phyloP scores from a whole-genome alignment of 2,329 filamentous ascomycete genomes.

The Diaporthe sp. region DNA sequence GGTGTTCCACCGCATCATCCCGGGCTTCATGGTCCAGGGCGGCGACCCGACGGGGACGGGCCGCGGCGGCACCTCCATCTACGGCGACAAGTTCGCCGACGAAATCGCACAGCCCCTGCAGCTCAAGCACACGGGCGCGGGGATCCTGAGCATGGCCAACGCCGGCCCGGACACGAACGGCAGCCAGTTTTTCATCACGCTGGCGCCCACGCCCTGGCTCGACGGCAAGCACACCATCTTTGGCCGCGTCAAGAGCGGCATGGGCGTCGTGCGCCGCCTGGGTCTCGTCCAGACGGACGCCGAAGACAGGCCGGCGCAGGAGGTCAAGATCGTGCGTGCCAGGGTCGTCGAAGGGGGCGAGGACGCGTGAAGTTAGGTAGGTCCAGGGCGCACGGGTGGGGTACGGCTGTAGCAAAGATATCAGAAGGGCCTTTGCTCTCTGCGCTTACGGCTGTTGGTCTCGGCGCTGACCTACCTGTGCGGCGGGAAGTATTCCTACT shows the following conservation, averaged over 20 bases:
- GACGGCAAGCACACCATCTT: slow-evolving; percentile 99
- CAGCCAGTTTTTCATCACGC: slow-evolving; percentile 94
- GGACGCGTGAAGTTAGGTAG: slow-evolving; percentile 12
- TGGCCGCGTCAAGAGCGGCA: slow-evolving; percentile 85
- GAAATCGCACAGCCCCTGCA: slow-evolving; percentile 69
- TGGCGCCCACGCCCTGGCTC: slow-evolving; percentile 94
- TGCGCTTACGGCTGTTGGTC: neutral
- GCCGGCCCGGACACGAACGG: slow-evolving; percentile 93
- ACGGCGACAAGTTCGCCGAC: slow-evolving; percentile 93
- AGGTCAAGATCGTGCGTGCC: slow-evolving; percentile 83
- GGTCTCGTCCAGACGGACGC: slow-evolving; percentile 85
- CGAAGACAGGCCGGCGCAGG: slow-evolving; percentile 84
- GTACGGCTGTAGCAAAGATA: neutral
- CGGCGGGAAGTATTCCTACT: neutral
- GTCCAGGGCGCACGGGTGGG: neutral
- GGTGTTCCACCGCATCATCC: slow-evolving; percentile 94
- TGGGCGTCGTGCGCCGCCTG: slow-evolving; percentile 87
- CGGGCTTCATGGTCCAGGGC: slow-evolving; percentile 95
- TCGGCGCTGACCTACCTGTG: neutral
- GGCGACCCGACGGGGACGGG: slow-evolving; percentile 96
- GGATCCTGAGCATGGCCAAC: slow-evolving; percentile 97
- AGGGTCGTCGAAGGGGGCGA: slow-evolving; percentile 71
- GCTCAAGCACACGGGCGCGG: slow-evolving; percentile 92
- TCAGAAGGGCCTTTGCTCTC: neutral
- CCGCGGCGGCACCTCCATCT: slow-evolving; percentile 88